These are phyloP conservation scores for Fusarium sp. DNA, from an alignment of 2,329 filamentous ascomycete species.

Conservation along the genomic window DNA sequence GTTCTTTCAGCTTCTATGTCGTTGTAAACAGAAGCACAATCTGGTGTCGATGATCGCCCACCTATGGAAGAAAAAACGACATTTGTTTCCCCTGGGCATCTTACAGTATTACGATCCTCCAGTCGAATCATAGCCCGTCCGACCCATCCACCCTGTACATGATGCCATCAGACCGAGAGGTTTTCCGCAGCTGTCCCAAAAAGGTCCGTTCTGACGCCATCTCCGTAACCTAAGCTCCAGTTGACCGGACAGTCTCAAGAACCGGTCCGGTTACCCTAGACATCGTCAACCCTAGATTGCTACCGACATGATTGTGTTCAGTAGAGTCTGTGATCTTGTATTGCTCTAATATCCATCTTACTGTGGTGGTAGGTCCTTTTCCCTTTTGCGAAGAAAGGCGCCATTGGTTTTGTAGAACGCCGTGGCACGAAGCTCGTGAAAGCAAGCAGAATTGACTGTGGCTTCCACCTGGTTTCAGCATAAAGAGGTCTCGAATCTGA, in stretches of 20 bases:
- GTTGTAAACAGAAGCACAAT: constrained; percentile 10
- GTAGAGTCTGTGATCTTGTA: not conserved
- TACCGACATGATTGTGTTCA: no score
- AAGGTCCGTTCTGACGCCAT: constrained; percentile 45
- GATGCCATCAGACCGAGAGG: constrained; percentile 36
- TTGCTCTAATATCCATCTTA: not conserved
- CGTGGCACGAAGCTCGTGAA: not conserved
- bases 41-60: constrained; percentile 11
- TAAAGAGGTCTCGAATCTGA: constrained; percentile 6
- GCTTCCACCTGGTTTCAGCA: not conserved
- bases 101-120: constrained; percentile 20
- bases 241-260: constrained; percentile 8
- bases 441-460: not conserved
- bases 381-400: no score
- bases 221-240: constrained; percentile 23
- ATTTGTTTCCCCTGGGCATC: constrained; percentile 35
- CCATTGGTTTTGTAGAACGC: not conserved
- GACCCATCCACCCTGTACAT: constrained; percentile 32
- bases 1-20: not conserved
- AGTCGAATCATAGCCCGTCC: constrained; percentile 39
- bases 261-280: constrained; percentile 38
- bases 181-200: constrained; percentile 23
- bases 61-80: constrained; percentile 4
- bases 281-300: not conserved
- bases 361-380: not conserved